Evolutionary conservation across 2,329 filamentous ascomycete genomes (phyloP).

Genomic region (Fusarium goolgardi): DNA sequence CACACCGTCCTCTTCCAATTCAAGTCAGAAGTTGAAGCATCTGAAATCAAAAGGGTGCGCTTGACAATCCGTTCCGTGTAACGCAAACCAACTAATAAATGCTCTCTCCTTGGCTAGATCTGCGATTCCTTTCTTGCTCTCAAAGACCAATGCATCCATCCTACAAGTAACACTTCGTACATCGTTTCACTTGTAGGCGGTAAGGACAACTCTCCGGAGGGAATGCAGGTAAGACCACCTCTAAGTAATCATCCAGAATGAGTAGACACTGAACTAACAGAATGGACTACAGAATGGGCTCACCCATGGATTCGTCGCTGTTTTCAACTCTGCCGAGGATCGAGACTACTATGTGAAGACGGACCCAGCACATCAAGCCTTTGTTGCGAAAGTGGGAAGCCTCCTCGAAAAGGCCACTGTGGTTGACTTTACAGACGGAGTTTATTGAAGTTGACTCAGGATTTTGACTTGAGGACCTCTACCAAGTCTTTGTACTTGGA

Average conservation of each 20-base stretch:
- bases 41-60: not conserved
- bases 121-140: conserved; percentile 13
- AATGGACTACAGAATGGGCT: conserved; percentile 63
- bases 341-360: conserved; percentile 74
- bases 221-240: conserved; percentile 3
- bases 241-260: rapidly evolving
- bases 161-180: conserved; percentile 9
- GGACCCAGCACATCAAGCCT: conserved; percentile 72
- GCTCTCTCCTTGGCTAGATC: not conserved
- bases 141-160: conserved; percentile 18
- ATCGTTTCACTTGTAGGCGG: conserved; percentile 17
- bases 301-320: conserved; percentile 75
- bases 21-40: not conserved
- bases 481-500: not conserved
- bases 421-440: conserved; percentile 68
- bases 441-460: conserved; percentile 33
- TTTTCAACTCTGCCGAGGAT: conserved; percentile 73
- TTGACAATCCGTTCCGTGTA: rapidly evolving
- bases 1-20: conserved; percentile 26
- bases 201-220: conserved; percentile 23
- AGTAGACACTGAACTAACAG: not conserved
- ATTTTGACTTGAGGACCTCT: not conserved
- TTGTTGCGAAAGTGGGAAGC: conserved; percentile 62
- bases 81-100: not conserved
- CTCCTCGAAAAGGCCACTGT: conserved; percentile 66